A percentile compares a stretch with the other conserved stretches of the same genome.
These are phyloP conservation scores for Cymbopogon flexuosus DNA, from an alignment of 202 grass and related monocot genomes.

Conservation along the genomic window DNA sequence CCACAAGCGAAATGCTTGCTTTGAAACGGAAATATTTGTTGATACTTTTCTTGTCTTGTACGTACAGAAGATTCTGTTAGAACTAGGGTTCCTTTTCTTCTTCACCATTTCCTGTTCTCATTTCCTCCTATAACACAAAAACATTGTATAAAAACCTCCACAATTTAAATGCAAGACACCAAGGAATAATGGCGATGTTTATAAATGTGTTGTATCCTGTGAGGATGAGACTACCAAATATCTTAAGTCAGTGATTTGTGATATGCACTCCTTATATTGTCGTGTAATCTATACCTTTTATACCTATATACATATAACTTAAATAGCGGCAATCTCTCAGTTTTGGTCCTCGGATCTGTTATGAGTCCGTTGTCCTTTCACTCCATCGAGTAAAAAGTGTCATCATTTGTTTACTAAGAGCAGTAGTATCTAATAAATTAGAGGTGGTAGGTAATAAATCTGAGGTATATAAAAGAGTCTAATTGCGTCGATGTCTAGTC, in stretches of 20 bases:
- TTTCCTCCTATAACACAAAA: neutral
- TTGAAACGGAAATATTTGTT: slow-evolving; percentile 21
- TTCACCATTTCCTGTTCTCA: too few relatives aligned
- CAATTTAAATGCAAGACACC: neutral
- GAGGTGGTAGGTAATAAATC: too few relatives aligned
- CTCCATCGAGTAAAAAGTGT: too few relatives aligned
- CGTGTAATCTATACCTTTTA: neutral
- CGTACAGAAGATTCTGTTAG: neutral
- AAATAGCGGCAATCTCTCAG: too few relatives aligned
- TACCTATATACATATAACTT: neutral
- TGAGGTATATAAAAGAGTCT: too few relatives aligned
- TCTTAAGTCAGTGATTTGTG: neutral
- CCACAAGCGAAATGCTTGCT: slow-evolving; percentile 14
- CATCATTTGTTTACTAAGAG: too few relatives aligned
- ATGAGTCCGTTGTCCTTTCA: too few relatives aligned
- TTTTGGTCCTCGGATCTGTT: too few relatives aligned
- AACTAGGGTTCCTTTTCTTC: neutral
- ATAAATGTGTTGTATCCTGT: neutral
- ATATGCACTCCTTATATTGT: neutral
- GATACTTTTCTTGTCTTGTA: slow-evolving; percentile 13
- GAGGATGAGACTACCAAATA: neutral
- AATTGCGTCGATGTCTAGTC: too few relatives aligned
- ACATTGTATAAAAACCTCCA: neutral
- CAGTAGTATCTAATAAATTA: too few relatives aligned
- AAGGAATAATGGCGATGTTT: neutral